Percentiles rank a stretch among this genome's conserved stretches.
These are phyloP conservation scores for Yamadazyma songkhlaensis DNA, from an alignment of 1,139 yeast species.

Conservation along the genomic window DNA sequence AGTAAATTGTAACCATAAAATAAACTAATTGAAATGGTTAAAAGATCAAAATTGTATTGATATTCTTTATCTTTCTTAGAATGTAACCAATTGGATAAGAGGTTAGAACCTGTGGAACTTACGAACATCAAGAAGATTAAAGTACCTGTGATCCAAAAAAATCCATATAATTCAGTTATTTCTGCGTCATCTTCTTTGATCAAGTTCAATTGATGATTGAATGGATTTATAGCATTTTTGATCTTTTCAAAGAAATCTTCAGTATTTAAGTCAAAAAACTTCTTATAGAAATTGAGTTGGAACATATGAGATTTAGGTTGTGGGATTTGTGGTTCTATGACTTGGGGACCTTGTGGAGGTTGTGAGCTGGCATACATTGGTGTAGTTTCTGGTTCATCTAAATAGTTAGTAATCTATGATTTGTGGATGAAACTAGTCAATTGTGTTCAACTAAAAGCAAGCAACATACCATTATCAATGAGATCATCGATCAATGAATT, in stretches of 20 bases:
- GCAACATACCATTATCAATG: slow-evolving; percentile 13
- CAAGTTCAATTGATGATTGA: slow-evolving; percentile 23
- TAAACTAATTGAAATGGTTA: slow-evolving; percentile 62
- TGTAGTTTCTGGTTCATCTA: not conserved
- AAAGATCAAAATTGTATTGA: slow-evolving; percentile 57
- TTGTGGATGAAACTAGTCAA: no score
- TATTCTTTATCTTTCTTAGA: slow-evolving; percentile 38
- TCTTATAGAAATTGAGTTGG: slow-evolving; percentile 54
- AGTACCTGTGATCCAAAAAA: slow-evolving; percentile 82
- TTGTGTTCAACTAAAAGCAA: not conserved
- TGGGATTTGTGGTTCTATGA: slow-evolving; percentile 19
- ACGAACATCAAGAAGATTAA: slow-evolving; percentile 71
- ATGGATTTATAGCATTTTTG: slow-evolving; percentile 44
- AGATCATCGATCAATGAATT: slow-evolving; percentile 13
- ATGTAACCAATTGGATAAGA: slow-evolving; percentile 46
- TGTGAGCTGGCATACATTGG: not conserved
- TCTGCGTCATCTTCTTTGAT: slow-evolving; percentile 28
- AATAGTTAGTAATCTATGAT: not conserved
- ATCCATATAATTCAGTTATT: slow-evolving; percentile 70
- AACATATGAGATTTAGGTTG: slow-evolving; percentile 41
- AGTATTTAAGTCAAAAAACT: slow-evolving; percentile 64
- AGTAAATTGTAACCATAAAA: slow-evolving; percentile 72
- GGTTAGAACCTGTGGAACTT: slow-evolving; percentile 56
- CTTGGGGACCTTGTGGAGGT: slow-evolving; percentile 1
- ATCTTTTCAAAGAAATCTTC: slow-evolving; percentile 51